phyloP scores from a whole-genome alignment of 768 basidiomycete genomes.

The Podaxis sp. region DNA sequence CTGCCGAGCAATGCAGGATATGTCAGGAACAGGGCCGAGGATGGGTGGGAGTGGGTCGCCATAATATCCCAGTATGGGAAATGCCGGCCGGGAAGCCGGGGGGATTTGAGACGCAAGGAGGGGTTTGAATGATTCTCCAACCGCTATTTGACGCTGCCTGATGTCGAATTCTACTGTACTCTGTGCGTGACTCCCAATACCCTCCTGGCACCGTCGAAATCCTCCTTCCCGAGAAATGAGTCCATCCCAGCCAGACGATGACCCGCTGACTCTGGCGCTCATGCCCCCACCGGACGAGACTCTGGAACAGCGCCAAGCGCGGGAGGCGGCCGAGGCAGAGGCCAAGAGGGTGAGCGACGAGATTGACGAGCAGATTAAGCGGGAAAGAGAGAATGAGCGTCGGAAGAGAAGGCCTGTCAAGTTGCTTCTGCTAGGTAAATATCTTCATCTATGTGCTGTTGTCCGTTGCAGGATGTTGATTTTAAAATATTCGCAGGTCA shows the following conservation, averaged over 20 bases:
- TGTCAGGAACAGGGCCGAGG: neutral
- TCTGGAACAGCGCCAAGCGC: conserved; percentile 43
- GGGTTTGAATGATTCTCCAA: neutral
- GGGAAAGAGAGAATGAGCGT: conserved; percentile 52
- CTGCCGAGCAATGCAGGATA: neutral
- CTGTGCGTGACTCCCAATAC: conserved; percentile 10
- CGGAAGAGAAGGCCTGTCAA: conserved; percentile 69
- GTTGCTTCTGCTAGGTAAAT: conserved; percentile 62
- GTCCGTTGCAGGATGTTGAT: neutral
- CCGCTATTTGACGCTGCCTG: conserved; percentile 9
- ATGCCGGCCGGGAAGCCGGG: neutral
- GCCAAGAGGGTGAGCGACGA: conserved; percentile 63
- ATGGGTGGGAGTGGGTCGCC: neutral
- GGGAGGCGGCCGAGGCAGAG: conserved; percentile 59
- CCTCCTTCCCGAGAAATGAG: conserved; percentile 16
- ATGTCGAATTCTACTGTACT: conserved; percentile 5
- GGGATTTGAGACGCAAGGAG: neutral
- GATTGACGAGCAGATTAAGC: conserved; percentile 70
- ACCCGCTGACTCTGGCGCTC: conserved; percentile 57
- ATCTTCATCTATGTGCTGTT: conserved; percentile 4
- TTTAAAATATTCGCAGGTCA: conserved; percentile 34
- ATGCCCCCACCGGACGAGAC: conserved; percentile 67
- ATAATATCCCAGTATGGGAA: neutral
- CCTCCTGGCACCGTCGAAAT: conserved; percentile 4
- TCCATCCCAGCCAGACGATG: conserved; percentile 37